A percentile compares a stretch with the other conserved stretches of the same genome.
Evolutionary conservation across 2,329 filamentous ascomycete species (phyloP).

Genomic region (Phyllosticta citrichinensis): DNA sequence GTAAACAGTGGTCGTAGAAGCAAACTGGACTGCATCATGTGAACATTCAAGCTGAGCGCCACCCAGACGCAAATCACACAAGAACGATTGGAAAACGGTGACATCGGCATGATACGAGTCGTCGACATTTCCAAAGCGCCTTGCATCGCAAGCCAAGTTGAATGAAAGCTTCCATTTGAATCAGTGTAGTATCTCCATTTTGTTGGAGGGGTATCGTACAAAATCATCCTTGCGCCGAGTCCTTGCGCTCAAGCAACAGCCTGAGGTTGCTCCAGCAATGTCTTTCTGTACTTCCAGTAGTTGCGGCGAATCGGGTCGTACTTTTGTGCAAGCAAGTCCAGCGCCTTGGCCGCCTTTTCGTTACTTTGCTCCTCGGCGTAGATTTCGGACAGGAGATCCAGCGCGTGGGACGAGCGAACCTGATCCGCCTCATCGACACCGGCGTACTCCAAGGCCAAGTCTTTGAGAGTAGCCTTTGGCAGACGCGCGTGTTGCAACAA

Average conservation of each 20-base stretch:
- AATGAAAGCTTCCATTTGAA: not conserved
- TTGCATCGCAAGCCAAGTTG: not conserved
- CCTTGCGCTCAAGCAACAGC: not conserved
- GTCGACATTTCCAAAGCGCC: not conserved
- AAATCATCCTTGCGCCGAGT: not conserved
- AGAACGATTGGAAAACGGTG: not conserved
- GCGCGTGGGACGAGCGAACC: slow-evolving; percentile 51
- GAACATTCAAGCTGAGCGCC: not conserved
- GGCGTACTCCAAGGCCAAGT: slow-evolving; percentile 46
- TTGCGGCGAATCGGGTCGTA: slow-evolving; percentile 87
- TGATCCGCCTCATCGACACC: slow-evolving; percentile 37
- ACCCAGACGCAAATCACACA: not conserved
- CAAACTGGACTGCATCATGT: not conserved
- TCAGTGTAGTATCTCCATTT: not conserved
- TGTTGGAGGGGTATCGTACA: slow-evolving; percentile 1
- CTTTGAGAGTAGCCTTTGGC: slow-evolving; percentile 39
- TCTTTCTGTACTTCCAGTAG: slow-evolving; percentile 78
- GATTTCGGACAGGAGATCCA: slow-evolving; percentile 64
- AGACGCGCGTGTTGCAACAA: slow-evolving; percentile 57
- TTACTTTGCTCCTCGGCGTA: slow-evolving; percentile 45
- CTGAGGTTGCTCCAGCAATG: slow-evolving; percentile 26
- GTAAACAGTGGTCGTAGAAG: not conserved
- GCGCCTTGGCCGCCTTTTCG: slow-evolving; percentile 56
- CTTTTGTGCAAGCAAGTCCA: slow-evolving; percentile 66
- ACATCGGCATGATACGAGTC: not conserved